Conservation (phyloP, 2,329 filamentous ascomycete species). For the Diaporthe sp. region DNA sequence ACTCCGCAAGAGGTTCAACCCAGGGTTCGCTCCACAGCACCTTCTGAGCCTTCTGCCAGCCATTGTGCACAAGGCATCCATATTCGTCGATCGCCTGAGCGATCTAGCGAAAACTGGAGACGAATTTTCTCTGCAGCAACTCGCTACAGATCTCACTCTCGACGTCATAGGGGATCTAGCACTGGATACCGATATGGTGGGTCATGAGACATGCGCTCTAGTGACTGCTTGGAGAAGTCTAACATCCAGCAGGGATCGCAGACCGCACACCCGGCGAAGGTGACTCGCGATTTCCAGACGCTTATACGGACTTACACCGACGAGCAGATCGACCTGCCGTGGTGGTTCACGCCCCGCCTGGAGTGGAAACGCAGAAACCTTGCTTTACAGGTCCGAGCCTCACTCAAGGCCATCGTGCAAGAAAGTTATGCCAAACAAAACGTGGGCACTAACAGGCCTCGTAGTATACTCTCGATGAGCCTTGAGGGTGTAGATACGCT, state of each 20-base stretch:
- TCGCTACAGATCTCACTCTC: slow-evolving; percentile 48
- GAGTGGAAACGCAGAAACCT: slow-evolving; percentile 16
- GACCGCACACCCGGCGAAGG: not conserved
- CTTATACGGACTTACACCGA: slow-evolving; percentile 2
- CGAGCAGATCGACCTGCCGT: slow-evolving; percentile 4
- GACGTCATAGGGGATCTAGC: slow-evolving; percentile 45
- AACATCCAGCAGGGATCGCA: not conserved
- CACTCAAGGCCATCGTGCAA: not conserved
- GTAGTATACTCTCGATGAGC: slow-evolving; percentile 41
- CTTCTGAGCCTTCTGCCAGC: slow-evolving; percentile 47
- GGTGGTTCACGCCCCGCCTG: slow-evolving; percentile 15
- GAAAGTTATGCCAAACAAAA: not conserved
- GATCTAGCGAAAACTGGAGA: slow-evolving; percentile 40
- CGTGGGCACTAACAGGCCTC: not conserved
- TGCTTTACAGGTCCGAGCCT: not conserved
- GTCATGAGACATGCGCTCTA: not conserved
- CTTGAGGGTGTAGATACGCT: slow-evolving; percentile 38
- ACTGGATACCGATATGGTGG: slow-evolving; percentile 15
- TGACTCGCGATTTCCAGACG: not conserved
- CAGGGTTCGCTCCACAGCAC: slow-evolving; percentile 50
- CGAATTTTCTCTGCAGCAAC: slow-evolving; percentile 41
- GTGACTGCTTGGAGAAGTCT: not conserved
- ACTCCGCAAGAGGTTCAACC: slow-evolving; percentile 48
- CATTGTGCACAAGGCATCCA: slow-evolving; percentile 47
- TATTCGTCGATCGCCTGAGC: slow-evolving; percentile 45